A percentile compares a stretch with the other conserved stretches of the same genome.
phyloP scores from a whole-genome alignment of 805 yeast genomes.

The Debaryomyces prosopidis region DNA sequence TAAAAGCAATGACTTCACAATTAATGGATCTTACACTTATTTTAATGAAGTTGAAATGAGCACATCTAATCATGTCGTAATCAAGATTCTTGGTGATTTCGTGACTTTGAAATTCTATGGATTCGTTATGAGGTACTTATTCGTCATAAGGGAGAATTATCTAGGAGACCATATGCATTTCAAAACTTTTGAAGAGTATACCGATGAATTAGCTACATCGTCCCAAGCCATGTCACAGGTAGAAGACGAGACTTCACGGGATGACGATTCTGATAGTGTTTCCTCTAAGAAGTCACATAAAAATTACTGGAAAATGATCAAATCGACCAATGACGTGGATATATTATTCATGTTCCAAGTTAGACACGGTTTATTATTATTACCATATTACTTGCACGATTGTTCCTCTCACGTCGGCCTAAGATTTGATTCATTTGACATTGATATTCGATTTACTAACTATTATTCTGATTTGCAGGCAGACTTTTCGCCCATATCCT shows the following conservation, averaged over 20 bases:
- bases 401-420: slow-evolving; percentile 61
- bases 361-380: slow-evolving; percentile 63
- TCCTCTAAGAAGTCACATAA: slow-evolving; percentile 2
- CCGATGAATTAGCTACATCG: slow-evolving; percentile 21
- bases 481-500: slow-evolving; percentile 59
- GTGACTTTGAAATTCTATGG: slow-evolving; percentile 79
- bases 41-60: slow-evolving; percentile 59
- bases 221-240: slow-evolving; percentile 2
- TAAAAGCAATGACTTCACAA: slow-evolving; percentile 56
- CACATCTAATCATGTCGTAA: slow-evolving; percentile 65
- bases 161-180: slow-evolving; percentile 86
- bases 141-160: slow-evolving; percentile 81
- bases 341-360: slow-evolving; percentile 71
- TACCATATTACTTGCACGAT: slow-evolving; percentile 75
- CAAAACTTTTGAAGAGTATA: slow-evolving; percentile 82
- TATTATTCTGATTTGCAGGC: slow-evolving; percentile 93
- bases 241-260: slow-evolving; percentile 1
- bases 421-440: slow-evolving; percentile 62
- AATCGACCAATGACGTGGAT: slow-evolving; percentile 73
- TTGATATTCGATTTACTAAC: slow-evolving; percentile 84
- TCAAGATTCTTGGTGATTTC: slow-evolving; percentile 65
- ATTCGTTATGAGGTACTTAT: slow-evolving; percentile 69
- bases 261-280: slow-evolving; percentile 3
- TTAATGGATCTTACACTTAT: slow-evolving; percentile 68
- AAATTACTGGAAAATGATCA: slow-evolving; percentile 40